Evolutionary conservation across 768 basidiomycete species (phyloP).

Genomic region (Pulveroboletus sp.): DNA sequence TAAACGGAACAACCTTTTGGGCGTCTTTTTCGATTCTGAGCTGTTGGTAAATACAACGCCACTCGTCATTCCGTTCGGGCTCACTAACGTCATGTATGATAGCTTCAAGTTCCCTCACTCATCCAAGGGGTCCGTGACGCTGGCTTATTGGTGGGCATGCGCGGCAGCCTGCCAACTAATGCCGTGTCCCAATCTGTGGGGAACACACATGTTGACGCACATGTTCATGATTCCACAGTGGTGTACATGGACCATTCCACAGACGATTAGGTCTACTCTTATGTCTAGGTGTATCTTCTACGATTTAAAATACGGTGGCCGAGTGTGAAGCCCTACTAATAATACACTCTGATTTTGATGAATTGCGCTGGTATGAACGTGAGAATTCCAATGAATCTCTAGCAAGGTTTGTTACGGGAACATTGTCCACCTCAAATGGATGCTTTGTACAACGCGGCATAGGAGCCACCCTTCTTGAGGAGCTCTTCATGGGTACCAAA

Average conservation of each 20-base stretch:
- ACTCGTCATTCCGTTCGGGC: constrained; percentile 9
- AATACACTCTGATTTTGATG: constrained; percentile 19
- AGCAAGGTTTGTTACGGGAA: neutral
- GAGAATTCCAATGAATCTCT: constrained; percentile 10
- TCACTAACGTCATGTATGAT: constrained; percentile 12
- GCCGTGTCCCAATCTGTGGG: constrained; percentile 37
- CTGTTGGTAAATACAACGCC: constrained; percentile 55
- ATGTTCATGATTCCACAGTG: constrained; percentile 58
- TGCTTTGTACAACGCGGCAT: constrained; percentile 66
- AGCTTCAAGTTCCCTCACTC: constrained; percentile 83
- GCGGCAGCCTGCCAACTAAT: constrained; percentile 49
- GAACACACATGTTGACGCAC: constrained; percentile 59
- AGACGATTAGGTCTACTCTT: constrained; percentile 38
- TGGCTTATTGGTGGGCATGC: constrained; percentile 82
- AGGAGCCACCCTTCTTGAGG: constrained; percentile 52
- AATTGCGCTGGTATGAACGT: constrained; percentile 20
- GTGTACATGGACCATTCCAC: constrained; percentile 61
- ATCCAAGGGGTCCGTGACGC: constrained; percentile 85
- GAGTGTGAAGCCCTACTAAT: constrained; percentile 12
- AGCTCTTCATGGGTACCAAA: constrained; percentile 73
- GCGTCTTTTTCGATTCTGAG: constrained; percentile 82
- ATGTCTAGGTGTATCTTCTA: constrained; percentile 18
- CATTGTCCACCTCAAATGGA: constrained; percentile 43
- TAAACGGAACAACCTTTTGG: constrained; percentile 86
- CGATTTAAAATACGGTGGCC: constrained; percentile 24